Base-by-base conservation (phyloP, 23 red algal species). In the Rhodosorus marinus region DNA sequence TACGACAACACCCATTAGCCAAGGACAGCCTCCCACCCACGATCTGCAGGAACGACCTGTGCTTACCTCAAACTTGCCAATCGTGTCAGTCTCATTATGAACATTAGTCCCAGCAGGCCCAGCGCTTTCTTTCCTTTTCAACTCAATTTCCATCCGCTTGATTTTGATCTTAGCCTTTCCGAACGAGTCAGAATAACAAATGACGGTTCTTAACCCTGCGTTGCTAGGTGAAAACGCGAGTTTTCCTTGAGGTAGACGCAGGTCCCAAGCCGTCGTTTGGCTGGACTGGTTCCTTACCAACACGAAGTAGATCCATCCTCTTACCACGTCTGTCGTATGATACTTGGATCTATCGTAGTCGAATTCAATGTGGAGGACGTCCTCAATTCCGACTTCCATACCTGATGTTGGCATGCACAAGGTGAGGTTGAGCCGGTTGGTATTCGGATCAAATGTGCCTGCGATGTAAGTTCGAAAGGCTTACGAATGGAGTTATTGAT, bases 331-430 rank as follows among this genome's bases (percentile, higher is more conserved):
- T 2, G 33, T 35, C 32, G 86, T 49, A 43, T 83, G 72, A 51
- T 74, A 86, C 36, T 72, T 63, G 73, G 68, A 80, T 27, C 62
- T 76, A 33, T 84, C 65, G 33, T 73, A 84, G 48, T 85, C 77
- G 63, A 98, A 84, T 55, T 98, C 90, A 8, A 98, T 83, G 52
- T 98, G 76, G 40, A 98, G 59, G 0, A 74, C 68, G 60, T 98
- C 78, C 70, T 98, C 90, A 35, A 98, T 83, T 20, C 90, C 90
- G 5, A 84, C 90, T 53, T 98, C 79, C 77, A 98, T 81, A 11
- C 73, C 69, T 31, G 81, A 81, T 15, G 66, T 48, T 28, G 52
- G 33, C 7, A n/a, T 52, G n/a, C n/a, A n/a, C n/a, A n/a, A n/a
- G n/a, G n/a, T n/a, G 14, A 29, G 6, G 29, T 29, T 36, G 6